These are phyloP conservation scores for Cryptosporidium parvum DNA, from an alignment of 169 alveolate genomes.

Conservation along the genomic window DNA sequence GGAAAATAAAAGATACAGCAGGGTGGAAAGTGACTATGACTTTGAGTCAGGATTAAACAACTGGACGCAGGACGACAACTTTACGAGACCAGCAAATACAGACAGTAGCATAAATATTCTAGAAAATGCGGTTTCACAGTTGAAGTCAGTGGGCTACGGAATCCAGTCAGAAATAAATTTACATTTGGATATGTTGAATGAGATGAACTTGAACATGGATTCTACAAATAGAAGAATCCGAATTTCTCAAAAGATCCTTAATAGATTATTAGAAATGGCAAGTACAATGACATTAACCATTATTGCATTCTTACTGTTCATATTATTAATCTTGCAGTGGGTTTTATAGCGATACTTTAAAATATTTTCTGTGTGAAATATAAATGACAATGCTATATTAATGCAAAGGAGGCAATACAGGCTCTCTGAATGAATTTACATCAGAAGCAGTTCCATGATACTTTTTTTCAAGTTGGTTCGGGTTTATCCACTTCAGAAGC, in stretches of 20 bases:
- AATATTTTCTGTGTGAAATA: not conserved
- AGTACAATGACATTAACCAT: constrained; percentile 58
- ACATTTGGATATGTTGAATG: constrained; percentile 48
- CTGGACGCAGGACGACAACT: constrained; percentile 9
- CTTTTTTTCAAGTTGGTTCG: constrained; percentile 73
- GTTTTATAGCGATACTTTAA: not conserved
- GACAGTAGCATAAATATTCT: constrained; percentile 33
- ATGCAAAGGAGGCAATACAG: constrained; percentile 77
- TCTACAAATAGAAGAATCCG: constrained; percentile 52
- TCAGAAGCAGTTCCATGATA: constrained; percentile 80
- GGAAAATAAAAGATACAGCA: constrained; percentile 37
- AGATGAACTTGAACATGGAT: constrained; percentile 43
- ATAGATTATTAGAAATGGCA: constrained; percentile 54
- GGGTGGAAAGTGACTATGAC: constrained; percentile 27
- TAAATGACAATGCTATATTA: not conserved
- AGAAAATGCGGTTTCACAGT: constrained; percentile 51
- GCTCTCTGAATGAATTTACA: constrained; percentile 74
- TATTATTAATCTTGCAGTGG: constrained; percentile 55
- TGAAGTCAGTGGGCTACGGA: constrained; percentile 65
- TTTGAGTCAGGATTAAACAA: constrained; percentile 26
- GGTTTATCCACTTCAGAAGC: constrained; percentile 27
- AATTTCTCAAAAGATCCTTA: constrained; percentile 37
- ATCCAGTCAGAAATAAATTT: constrained; percentile 61
- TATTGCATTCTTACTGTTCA: constrained; percentile 46
- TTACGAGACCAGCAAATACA: constrained; percentile 11